Evolutionary conservation across 495 filamentous ascomycete genomes (phyloP), one percentile per base, ranked within the genome.

Genomic region (Penicillium riverlandense): DNA sequence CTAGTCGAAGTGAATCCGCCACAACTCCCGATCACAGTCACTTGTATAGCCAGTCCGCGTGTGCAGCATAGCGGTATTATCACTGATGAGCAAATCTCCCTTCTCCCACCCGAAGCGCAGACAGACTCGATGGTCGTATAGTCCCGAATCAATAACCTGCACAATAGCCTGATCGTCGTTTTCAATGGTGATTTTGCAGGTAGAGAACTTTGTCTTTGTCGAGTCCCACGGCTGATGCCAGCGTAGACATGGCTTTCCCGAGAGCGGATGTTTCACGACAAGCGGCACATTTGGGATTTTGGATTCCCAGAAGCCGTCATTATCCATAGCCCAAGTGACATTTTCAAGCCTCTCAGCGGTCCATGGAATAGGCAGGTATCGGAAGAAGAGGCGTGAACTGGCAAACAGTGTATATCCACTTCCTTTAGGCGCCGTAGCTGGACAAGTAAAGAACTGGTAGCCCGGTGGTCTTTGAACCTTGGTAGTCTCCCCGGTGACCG

Each of bases 211-310:
- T 8, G 75, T 77, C 48, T 71, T 70, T 29, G 49, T 63, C 13
- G 61, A 50, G 7, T 65, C 66, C 76, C 77, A 79, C 0, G 74
- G 70, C 54, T 79, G 69, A 46, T 80, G 75, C 55, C 65, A 82
- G 29, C 77, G 64, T 11, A 80, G 28, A 37, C 71, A 79, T 0
- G 71, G 70, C 2, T 57, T 52, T 0, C 57, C 57, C 0, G 62
- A 70, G 5, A 57, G 51, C 1, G 72, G 71, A 42, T 79, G 75
- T 0, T 54, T 53, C n/a, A 72, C 52, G 4, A 79, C 65, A n/a
- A 82, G 45, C 0, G 72, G 71, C 1, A 78, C 48, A 14, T 65
- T 60, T 6, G 52, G 47, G 11, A 76, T 37, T 8, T 65, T 66
- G 0, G 63, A 62, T 8, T 66, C 54, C 54, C 59, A 61, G 59